phyloP scores from a whole-genome alignment of 129 eudicot species.

The Smallanthus sonchifolius region DNA sequence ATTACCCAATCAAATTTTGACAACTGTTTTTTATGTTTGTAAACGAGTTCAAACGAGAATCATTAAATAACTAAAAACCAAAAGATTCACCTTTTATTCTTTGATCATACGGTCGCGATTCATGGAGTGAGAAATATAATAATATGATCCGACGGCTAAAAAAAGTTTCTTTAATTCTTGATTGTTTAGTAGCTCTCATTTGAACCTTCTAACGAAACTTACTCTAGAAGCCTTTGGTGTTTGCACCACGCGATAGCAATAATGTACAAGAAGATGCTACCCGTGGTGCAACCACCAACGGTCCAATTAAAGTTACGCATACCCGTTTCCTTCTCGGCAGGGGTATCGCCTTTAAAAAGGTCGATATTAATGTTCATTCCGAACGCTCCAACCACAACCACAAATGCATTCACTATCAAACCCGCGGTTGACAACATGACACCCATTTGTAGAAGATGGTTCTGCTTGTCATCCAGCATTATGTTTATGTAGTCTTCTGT shows the following conservation, averaged over 20 bases:
- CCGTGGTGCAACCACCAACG: slow-evolving; percentile 63
- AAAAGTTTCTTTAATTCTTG: neutral
- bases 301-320: slow-evolving; percentile 56
- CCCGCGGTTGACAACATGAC: slow-evolving; percentile 71
- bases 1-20: slow-evolving; percentile 18
- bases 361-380: slow-evolving; percentile 75
- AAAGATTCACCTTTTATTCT: neutral
- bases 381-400: slow-evolving; percentile 67
- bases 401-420: slow-evolving; percentile 67
- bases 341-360: slow-evolving; percentile 32
- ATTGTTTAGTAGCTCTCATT: neutral
- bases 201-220: neutral
- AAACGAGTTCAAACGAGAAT: neutral
- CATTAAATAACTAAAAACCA: neutral
- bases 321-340: slow-evolving; percentile 32
- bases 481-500: slow-evolving; percentile 88
- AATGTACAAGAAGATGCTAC: slow-evolving; percentile 49
- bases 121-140: neutral
- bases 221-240: slow-evolving; percentile 63
- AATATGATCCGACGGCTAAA: neutral
- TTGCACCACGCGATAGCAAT: slow-evolving; percentile 71
- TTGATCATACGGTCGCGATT: neutral
- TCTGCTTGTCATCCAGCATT: slow-evolving; percentile 85
- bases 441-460: slow-evolving; percentile 84
- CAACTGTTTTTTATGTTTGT: neutral